Percentiles rank a stretch among this genome's conserved stretches.
Conservation (phyloP, 2,329 filamentous ascomycete genomes). For the Chrysosporium keratinophilum region DNA sequence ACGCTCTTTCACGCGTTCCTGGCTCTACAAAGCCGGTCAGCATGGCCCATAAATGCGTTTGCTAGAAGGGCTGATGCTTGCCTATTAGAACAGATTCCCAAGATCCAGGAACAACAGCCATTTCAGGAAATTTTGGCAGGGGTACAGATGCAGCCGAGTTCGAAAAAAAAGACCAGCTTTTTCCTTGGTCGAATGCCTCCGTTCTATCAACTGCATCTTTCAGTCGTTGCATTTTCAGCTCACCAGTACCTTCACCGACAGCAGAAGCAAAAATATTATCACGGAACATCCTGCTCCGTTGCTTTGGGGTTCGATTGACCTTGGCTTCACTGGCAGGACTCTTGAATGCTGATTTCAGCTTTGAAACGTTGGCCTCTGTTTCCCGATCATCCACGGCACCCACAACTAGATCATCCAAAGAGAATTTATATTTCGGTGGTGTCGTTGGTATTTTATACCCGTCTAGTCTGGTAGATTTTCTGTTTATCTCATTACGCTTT, state of each 20-base stretch:
- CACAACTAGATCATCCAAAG: constrained; percentile 52
- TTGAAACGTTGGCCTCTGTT: constrained; percentile 43
- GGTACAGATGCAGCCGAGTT: constrained; percentile 19
- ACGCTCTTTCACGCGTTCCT: constrained; percentile 46
- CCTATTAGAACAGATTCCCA: constrained; percentile 28
- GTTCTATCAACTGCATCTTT: constrained; percentile 50
- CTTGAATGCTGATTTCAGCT: constrained; percentile 24
- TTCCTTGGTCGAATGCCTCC: constrained; percentile 46
- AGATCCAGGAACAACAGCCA: constrained; percentile 24
- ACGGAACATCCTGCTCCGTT: constrained; percentile 21
- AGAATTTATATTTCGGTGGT: constrained; percentile 49
- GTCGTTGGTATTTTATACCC: constrained; percentile 10
- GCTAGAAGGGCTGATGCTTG: constrained; percentile 13
- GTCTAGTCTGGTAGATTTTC: too few relatives aligned
- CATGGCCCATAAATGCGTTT: not conserved
- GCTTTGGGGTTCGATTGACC: constrained; percentile 7
- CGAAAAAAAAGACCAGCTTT: constrained; percentile 50
- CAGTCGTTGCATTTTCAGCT: constrained; percentile 39
- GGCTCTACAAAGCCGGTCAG: constrained; percentile 29
- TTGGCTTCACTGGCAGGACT: constrained; percentile 5
- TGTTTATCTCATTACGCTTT: constrained; percentile 17
- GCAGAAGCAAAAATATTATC: constrained; percentile 36
- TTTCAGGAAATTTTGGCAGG: constrained; percentile 27
- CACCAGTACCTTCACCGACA: constrained; percentile 37
- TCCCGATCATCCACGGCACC: constrained; percentile 51